These are phyloP conservation scores for Metschnikowia aberdeeniae DNA, from an alignment of 805 yeast species.

Conservation along the genomic window DNA sequence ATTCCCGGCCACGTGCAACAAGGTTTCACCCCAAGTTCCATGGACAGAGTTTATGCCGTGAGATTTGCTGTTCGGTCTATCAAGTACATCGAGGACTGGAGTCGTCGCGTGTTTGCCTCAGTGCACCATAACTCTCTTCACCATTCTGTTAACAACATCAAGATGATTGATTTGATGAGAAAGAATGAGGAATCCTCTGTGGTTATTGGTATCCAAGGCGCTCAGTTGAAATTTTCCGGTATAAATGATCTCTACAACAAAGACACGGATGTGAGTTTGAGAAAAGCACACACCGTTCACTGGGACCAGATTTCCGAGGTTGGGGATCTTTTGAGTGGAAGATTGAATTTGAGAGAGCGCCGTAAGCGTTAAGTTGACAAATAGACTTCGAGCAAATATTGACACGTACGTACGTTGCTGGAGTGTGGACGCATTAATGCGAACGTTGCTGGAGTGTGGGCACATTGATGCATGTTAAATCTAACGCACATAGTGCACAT, in stretches of 20 bases:
- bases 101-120: constrained; percentile 16
- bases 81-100: constrained; percentile 65
- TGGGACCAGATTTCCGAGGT: constrained; percentile 61
- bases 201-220: constrained; percentile 70
- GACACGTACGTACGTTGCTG: too few relatives aligned
- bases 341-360: constrained; percentile 40
- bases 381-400: neutral
- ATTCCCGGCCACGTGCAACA: constrained; percentile 98
- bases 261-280: constrained; percentile 55
- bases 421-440: too few relatives aligned
- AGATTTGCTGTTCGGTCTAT: constrained; percentile 88
- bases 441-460: too few relatives aligned
- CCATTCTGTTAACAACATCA: constrained; percentile 19
- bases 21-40: constrained; percentile 92
- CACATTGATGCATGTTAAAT: too few relatives aligned
- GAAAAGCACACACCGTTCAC: constrained; percentile 67
- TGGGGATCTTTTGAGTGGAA: constrained; percentile 70
- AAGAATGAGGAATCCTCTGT: constrained; percentile 36
- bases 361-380: constrained; percentile 7
- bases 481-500: too few relatives aligned
- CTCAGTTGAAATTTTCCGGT: constrained; percentile 54
- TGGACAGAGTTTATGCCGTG: constrained; percentile 86
- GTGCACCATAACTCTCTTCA: constrained; percentile 17
- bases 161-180: constrained; percentile 18
- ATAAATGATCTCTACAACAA: constrained; percentile 53